Conservation (phyloP, 2,329 filamentous ascomycete species). For the Aphanoascus verrucosus region DNA sequence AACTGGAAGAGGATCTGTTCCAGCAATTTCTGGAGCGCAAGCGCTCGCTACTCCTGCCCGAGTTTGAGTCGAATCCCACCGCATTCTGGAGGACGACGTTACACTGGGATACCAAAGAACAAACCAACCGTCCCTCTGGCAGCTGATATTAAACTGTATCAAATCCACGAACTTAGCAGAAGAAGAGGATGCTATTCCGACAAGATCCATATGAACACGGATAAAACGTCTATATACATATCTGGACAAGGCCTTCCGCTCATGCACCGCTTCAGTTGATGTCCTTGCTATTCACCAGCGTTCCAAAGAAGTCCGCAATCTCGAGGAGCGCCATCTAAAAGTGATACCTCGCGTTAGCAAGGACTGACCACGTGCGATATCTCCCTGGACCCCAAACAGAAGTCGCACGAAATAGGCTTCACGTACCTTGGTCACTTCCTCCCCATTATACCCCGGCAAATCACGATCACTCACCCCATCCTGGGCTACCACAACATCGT, state of each 20-base stretch:
- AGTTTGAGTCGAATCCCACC: slow-evolving; percentile 26
- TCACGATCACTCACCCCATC: slow-evolving; percentile 57
- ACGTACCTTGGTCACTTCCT: slow-evolving; percentile 39
- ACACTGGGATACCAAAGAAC: slow-evolving; percentile 20
- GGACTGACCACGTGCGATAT: no score
- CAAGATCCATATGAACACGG: no score
- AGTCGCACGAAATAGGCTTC: background rate
- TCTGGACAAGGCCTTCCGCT: background rate
- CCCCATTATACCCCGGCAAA: slow-evolving; percentile 51
- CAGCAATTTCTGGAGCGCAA: background rate
- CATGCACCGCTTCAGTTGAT: slow-evolving; percentile 22
- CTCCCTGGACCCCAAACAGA: no score
- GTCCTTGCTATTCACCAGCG: slow-evolving; percentile 44
- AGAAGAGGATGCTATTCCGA: no score
- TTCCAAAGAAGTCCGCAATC: slow-evolving; percentile 54
- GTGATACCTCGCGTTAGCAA: background rate
- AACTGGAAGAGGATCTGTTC: slow-evolving; percentile 17
- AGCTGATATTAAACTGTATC: background rate
- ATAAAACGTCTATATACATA: background rate
- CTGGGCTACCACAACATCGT: slow-evolving; percentile 51
- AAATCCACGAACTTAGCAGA: no score
- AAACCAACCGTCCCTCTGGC: background rate
- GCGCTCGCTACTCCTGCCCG: slow-evolving; percentile 22
- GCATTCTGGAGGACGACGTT: slow-evolving; percentile 32
- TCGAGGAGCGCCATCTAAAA: slow-evolving; percentile 44